These are phyloP conservation scores for Mantamonas sphyraenae DNA, from an alignment of 78 protist genomes.

Conservation along the genomic window DNA sequence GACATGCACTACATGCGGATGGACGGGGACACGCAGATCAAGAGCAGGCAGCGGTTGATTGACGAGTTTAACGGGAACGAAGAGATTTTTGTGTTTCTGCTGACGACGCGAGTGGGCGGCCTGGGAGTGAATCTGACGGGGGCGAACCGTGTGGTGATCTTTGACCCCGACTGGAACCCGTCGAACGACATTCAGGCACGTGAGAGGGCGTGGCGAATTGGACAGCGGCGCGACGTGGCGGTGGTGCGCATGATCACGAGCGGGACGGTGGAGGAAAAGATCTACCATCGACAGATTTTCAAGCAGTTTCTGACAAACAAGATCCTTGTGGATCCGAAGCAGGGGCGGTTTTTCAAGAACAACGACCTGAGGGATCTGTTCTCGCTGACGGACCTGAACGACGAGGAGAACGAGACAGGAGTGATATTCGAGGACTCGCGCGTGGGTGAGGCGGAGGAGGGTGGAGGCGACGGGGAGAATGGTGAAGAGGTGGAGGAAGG, in stretches of 20 bases:
- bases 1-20: slow-evolving; percentile 50
- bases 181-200: slow-evolving; percentile 81
- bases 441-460: neutral
- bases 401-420: neutral
- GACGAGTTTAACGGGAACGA: slow-evolving; percentile 45
- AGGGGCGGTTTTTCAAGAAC: slow-evolving; percentile 11
- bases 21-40: slow-evolving; percentile 87
- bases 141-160: slow-evolving; percentile 86
- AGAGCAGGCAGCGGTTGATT: slow-evolving; percentile 28
- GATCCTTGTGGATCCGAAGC: slow-evolving; percentile 78
- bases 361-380: slow-evolving; percentile 54
- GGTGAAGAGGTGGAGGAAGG: neutral
- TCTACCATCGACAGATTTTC: slow-evolving; percentile 92
- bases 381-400: neutral
- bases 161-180: slow-evolving; percentile 96
- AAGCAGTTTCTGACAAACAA: slow-evolving; percentile 80
- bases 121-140: slow-evolving; percentile 93
- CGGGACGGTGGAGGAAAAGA: slow-evolving; percentile 85
- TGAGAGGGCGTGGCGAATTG: slow-evolving; percentile 93
- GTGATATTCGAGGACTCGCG: neutral
- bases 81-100: slow-evolving; percentile 66
- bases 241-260: slow-evolving; percentile 65
- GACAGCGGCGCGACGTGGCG: slow-evolving; percentile 78
- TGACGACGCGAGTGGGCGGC: slow-evolving; percentile 89
- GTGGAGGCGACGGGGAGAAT: neutral